These are phyloP conservation scores for Hypoxylon sp. DNA, from an alignment of 2,329 filamentous ascomycete species.

Conservation along the genomic window DNA sequence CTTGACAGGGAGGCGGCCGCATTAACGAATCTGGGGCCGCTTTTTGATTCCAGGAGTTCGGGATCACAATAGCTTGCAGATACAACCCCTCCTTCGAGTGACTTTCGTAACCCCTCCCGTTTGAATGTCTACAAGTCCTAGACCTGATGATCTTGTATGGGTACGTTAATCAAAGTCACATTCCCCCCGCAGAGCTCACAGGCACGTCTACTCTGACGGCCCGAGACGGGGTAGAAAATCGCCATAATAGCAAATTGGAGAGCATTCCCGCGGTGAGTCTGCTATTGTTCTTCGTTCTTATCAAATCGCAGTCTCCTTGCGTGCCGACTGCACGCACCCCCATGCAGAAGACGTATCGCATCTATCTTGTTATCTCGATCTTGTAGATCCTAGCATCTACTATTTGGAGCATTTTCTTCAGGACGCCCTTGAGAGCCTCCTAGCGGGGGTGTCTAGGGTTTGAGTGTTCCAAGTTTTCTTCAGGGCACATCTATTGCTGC, in stretches of 20 bases:
- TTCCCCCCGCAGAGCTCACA: conserved; percentile 47
- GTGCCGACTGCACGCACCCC: conserved; percentile 48
- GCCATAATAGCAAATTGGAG: conserved; percentile 50
- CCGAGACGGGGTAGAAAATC: conserved; percentile 42
- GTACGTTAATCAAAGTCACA: conserved; percentile 55
- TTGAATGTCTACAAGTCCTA: conserved; percentile 48
- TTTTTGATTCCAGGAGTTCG: conserved; percentile 45
- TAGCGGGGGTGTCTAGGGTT: conserved; percentile 48
- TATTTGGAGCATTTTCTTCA: conserved; percentile 50
- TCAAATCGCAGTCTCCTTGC: conserved; percentile 50
- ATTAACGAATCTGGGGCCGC: conserved; percentile 35
- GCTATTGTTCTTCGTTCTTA: conserved; percentile 49
- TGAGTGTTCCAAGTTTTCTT: conserved; percentile 42
- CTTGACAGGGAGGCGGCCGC: conserved; percentile 47
- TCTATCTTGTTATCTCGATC: conserved; percentile 35
- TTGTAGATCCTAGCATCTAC: conserved; percentile 49
- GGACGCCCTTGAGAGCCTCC: conserved; percentile 51
- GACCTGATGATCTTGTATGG: conserved; percentile 50
- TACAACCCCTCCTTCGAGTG: conserved; percentile 45
- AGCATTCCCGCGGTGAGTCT: conserved; percentile 53
- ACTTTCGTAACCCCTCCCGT: conserved; percentile 49
- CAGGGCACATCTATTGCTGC: conserved; percentile 46
- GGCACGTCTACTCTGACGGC: conserved; percentile 31
- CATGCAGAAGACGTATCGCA: conserved; percentile 34
- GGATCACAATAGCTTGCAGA: conserved; percentile 46